phyloP scores from a whole-genome alignment of 129 eudicot species.

The sunflower (Helianthus annuus) region DNA sequence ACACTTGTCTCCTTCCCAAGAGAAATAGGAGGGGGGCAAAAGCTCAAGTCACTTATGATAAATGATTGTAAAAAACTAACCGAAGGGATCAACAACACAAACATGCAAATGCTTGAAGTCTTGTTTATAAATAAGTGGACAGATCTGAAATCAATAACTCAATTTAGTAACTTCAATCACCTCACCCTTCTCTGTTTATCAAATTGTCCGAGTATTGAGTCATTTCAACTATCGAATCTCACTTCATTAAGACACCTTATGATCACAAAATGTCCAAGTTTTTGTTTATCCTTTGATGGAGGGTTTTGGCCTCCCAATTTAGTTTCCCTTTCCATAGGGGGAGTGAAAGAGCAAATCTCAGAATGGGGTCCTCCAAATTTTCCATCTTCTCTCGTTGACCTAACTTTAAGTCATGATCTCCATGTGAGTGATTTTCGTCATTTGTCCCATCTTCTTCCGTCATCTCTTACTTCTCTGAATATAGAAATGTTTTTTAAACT shows the following conservation, averaged over 20 bases:
- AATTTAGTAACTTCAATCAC: background rate
- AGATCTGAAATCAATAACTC: background rate
- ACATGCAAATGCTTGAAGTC: background rate
- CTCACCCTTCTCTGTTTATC: background rate
- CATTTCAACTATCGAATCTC: background rate
- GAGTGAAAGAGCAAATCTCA: background rate
- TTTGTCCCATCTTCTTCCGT: background rate
- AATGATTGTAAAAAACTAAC: background rate
- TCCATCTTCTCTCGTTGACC: background rate
- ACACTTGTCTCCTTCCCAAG: background rate
- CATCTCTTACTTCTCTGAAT: background rate
- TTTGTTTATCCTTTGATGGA: background rate
- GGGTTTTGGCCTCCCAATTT: constrained; percentile 12
- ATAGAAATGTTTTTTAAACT: background rate
- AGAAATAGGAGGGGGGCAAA: background rate
- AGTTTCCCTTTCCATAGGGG: background rate
- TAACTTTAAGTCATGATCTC: background rate
- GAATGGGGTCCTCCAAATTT: background rate
- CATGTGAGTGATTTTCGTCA: background rate
- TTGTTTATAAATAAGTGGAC: fast-evolving
- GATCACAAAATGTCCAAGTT: background rate
- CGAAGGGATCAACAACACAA: background rate
- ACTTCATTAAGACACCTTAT: background rate
- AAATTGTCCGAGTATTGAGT: background rate
- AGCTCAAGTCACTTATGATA: background rate